Conservation (phyloP, 1,284 basidiomycete species). For the Microbotryum intermedium region DNA sequence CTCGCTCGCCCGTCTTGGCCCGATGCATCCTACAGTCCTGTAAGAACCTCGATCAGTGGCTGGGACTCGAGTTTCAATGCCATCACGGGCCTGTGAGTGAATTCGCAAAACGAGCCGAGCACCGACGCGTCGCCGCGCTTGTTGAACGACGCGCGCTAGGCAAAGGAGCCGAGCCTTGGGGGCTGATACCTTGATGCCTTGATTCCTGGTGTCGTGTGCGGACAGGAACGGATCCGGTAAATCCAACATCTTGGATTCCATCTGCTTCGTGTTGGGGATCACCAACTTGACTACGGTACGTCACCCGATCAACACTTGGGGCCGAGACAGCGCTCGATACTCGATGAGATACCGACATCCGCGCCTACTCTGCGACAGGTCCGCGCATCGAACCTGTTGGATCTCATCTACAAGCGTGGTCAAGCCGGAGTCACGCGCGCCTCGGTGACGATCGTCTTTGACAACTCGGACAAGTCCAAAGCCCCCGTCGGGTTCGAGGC, state of each 20-base stretch:
- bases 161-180: not conserved
- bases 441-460: constrained; percentile 96
- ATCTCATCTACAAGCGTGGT: constrained; percentile 95
- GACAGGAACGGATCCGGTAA: constrained; percentile 54
- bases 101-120: not conserved
- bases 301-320: not conserved
- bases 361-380: too few species aligned
- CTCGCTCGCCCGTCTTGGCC: not conserved
- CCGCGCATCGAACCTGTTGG: constrained; percentile 90
- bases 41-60: constrained; percentile 41
- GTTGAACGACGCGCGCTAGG: too few species aligned
- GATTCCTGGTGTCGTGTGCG: too few species aligned
- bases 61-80: constrained; percentile 45
- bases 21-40: constrained; percentile 20
- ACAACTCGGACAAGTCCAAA: constrained; percentile 85
- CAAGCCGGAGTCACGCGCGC: constrained; percentile 96
- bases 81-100: constrained; percentile 38
- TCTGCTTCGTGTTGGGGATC: constrained; percentile 93
- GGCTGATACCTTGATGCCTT: not conserved
- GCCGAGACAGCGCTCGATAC: not conserved
- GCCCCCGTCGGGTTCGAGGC: constrained; percentile 80
- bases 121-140: too few species aligned
- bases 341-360: too few species aligned
- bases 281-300: constrained; percentile 79
- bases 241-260: constrained; percentile 95